Percentiles rank a stretch among this genome's conserved stretches.
Evolutionary conservation across 441 rosid species (phyloP).

Genomic region (Pelargonium australe): DNA sequence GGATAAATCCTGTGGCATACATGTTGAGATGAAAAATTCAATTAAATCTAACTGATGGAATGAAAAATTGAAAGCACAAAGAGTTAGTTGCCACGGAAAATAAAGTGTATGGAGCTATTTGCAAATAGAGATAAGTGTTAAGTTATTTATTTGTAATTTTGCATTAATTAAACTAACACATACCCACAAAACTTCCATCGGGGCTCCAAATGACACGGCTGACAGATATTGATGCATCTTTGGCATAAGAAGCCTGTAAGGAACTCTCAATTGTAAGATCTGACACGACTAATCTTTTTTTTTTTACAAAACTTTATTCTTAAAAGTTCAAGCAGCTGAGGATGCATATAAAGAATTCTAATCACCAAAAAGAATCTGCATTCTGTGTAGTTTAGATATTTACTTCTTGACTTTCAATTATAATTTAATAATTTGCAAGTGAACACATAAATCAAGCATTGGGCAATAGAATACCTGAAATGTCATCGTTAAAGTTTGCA

Average conservation of each 20-base stretch:
- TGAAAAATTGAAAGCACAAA: too few species aligned
- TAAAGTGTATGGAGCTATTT: too few species aligned
- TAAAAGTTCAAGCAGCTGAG: constrained; percentile 1
- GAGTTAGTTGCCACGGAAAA: too few species aligned
- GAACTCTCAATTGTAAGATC: constrained; percentile 16
- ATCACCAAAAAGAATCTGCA: background rate
- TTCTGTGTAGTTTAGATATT: background rate
- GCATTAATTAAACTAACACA: constrained; percentile 6
- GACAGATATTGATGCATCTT: constrained; percentile 51
- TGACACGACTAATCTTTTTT: background rate
- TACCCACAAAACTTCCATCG: constrained; percentile 78
- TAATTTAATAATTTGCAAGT: background rate
- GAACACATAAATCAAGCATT: background rate
- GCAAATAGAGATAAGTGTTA: too few species aligned
- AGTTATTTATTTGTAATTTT: too few species aligned
- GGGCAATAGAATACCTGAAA: constrained; percentile 49
- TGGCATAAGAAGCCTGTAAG: constrained; percentile 49
- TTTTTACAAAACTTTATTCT: background rate
- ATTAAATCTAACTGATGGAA: too few species aligned
- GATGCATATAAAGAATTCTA: background rate
- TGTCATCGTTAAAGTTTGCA: constrained; percentile 36
- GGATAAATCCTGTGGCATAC: background rate
- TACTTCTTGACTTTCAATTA: background rate
- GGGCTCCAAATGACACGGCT: constrained; percentile 89
- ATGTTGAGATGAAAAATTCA: too few species aligned